Conservation (phyloP, 768 basidiomycete genomes). For the Roridomyces roridus region DNA sequence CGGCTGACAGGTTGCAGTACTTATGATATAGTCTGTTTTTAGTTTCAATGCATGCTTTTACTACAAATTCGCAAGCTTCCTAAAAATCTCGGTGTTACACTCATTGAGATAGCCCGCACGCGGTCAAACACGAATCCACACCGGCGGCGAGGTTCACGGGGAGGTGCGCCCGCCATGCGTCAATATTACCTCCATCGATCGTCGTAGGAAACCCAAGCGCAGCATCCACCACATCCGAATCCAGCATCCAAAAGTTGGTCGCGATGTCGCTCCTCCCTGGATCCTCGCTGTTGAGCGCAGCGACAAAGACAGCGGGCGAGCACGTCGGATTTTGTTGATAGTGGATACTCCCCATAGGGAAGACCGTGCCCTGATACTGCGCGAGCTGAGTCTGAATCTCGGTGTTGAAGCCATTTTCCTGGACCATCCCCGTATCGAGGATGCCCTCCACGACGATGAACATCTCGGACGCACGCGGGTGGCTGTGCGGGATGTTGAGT, state of each 20-base stretch:
- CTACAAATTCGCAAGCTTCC: too few relatives aligned
- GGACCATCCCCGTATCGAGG: not conserved
- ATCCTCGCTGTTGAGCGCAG: slow-evolving; percentile 1
- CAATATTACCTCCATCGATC: slow-evolving; percentile 16
- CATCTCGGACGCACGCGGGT: slow-evolving; percentile 41
- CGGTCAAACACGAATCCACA: too few relatives aligned
- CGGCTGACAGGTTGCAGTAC: too few relatives aligned
- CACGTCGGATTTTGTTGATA: slow-evolving; percentile 13
- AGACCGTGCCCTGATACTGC: not conserved
- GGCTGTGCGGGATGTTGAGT: slow-evolving; percentile 40
- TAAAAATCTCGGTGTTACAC: too few relatives aligned
- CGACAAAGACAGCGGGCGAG: not conserved
- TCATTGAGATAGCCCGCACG: too few relatives aligned
- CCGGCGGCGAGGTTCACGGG: too few relatives aligned
- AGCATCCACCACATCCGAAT: slow-evolving; percentile 15
- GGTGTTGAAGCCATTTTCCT: not conserved
- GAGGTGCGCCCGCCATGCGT: not conserved
- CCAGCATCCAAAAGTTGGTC: slow-evolving; percentile 3
- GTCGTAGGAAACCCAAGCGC: slow-evolving; percentile 15
- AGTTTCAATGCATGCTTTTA: too few relatives aligned
- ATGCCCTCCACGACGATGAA: slow-evolving; percentile 37
- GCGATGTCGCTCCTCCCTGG: slow-evolving; percentile 14
- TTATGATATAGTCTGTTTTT: too few relatives aligned
- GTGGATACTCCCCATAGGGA: slow-evolving; percentile 10
- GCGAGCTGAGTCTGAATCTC: slow-evolving; percentile 17